A percentile compares a stretch with the other conserved stretches of the same genome.
These are phyloP conservation scores for Ophiostoma pallidulum DNA, from an alignment of 2,329 filamentous ascomycete genomes.

Conservation along the genomic window DNA sequence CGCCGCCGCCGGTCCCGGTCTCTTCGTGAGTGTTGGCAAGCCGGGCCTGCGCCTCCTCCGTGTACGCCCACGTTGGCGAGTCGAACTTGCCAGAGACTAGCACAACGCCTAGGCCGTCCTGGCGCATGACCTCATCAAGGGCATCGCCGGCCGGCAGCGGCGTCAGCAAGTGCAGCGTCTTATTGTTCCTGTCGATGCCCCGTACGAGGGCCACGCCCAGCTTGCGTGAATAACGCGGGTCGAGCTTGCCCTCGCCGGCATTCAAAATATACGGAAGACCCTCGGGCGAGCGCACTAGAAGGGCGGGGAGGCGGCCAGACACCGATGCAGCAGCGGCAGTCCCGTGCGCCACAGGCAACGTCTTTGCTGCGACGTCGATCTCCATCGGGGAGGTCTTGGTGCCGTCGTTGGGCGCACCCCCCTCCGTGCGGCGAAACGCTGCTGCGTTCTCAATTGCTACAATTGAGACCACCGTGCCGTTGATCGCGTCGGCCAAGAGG, in stretches of 20 bases:
- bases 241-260: slow-evolving; percentile 41
- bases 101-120: slow-evolving; percentile 41
- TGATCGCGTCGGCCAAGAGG: slow-evolving; percentile 54
- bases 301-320: slow-evolving; percentile 34
- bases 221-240: slow-evolving; percentile 49
- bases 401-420: too few relatives aligned
- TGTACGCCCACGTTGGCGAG: slow-evolving; percentile 59
- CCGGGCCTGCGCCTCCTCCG: slow-evolving; percentile 45
- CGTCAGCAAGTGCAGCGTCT: slow-evolving; percentile 54
- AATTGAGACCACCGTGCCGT: slow-evolving; percentile 60
- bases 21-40: too few relatives aligned
- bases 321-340: not conserved
- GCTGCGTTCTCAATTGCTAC: slow-evolving; percentile 47
- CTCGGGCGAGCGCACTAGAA: slow-evolving; percentile 36
- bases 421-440: too few relatives aligned
- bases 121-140: slow-evolving; percentile 7
- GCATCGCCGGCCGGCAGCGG: slow-evolving; percentile 29
- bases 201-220: slow-evolving; percentile 61
- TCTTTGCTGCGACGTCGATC: not conserved
- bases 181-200: slow-evolving; percentile 49
- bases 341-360: not conserved
- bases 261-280: slow-evolving; percentile 55
- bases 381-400: too few relatives aligned
- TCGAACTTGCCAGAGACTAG: slow-evolving; percentile 62
- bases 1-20: not conserved